These are phyloP conservation scores for Euphorbia pulcherrima DNA, from an alignment of 345 rosid species.

Conservation along the genomic window DNA sequence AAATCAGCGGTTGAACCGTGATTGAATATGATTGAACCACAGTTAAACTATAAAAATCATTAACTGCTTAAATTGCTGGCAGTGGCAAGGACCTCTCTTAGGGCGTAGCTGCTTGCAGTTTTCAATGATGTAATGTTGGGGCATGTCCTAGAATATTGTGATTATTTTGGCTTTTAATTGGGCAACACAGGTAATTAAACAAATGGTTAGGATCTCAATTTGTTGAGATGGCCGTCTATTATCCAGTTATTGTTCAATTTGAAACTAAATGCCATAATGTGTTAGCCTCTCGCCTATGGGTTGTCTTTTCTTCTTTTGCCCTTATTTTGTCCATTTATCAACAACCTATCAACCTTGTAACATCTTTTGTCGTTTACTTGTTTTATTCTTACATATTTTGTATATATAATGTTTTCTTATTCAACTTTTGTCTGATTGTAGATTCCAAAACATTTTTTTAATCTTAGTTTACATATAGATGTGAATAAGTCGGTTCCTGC, in stretches of 20 bases:
- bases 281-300: background rate
- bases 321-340: background rate
- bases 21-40: no score
- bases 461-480: background rate
- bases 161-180: background rate
- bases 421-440: background rate
- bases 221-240: background rate
- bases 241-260: background rate
- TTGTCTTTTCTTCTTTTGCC: constrained; percentile 10
- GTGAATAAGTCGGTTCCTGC: background rate
- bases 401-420: background rate
- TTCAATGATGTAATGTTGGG: background rate
- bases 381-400: background rate
- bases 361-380: no score
- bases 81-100: background rate
- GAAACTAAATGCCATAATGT: background rate
- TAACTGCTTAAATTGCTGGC: background rate
- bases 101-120: background rate
- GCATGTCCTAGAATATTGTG: background rate
- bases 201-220: background rate
- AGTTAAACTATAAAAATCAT: no score
- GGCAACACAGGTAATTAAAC: background rate
- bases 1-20: no score
- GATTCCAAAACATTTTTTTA: background rate
- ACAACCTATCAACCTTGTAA: no score